These are phyloP conservation scores for Exophiala spinifera DNA, from an alignment of 2,329 filamentous ascomycete genomes.

Conservation along the genomic window DNA sequence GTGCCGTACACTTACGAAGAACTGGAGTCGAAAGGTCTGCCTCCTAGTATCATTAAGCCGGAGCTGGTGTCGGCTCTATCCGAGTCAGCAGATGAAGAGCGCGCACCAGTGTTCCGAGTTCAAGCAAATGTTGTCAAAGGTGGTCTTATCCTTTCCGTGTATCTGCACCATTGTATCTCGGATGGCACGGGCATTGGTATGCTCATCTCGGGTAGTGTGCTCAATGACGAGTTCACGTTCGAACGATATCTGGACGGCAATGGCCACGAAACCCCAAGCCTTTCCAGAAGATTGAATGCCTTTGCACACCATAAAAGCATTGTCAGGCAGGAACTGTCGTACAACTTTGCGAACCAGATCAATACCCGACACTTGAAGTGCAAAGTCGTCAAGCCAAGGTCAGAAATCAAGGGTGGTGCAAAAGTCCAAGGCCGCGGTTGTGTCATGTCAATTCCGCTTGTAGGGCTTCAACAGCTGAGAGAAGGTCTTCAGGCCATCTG, in stretches of 20 bases:
- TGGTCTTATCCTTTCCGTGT: constrained; percentile 27
- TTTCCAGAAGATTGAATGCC: constrained; percentile 20
- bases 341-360: constrained; percentile 19
- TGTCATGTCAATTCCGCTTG: constrained; percentile 22
- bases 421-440: constrained; percentile 25
- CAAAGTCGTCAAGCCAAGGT: constrained; percentile 8
- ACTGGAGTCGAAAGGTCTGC: constrained; percentile 20
- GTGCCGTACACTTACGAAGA: constrained; percentile 26
- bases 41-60: constrained; percentile 26
- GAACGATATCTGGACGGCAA: constrained; percentile 16
- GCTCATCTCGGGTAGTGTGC: constrained; percentile 24
- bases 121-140: constrained; percentile 28
- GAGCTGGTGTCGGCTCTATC: constrained; percentile 26
- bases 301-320: constrained; percentile 24
- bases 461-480: constrained; percentile 14
- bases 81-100: constrained; percentile 22
- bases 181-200: constrained; percentile 27
- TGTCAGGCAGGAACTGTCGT: constrained; percentile 25
- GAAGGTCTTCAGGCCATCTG: constrained; percentile 4
- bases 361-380: constrained; percentile 20
- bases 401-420: background rate
- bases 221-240: constrained; percentile 24
- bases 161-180: constrained; percentile 30
- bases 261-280: constrained; percentile 6
- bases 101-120: constrained; percentile 26